Percentiles rank a stretch among this genome's conserved stretches.
Conservation (phyloP, 352 stramenopile genomes). For the Pythium scleroteichum region DNA sequence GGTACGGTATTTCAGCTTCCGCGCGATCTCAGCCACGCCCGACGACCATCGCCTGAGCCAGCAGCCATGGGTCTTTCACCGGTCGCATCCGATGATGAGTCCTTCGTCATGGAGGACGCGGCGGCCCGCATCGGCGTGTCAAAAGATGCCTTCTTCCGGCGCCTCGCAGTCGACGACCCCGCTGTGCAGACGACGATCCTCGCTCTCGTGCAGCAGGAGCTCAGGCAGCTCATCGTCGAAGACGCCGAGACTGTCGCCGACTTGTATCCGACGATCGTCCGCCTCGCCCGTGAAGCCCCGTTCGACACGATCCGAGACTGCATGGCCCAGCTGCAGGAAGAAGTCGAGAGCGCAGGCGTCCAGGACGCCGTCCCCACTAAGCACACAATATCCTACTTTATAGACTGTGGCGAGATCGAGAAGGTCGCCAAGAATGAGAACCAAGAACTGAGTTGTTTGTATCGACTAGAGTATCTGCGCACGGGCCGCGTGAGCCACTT, state of each 20-base stretch:
- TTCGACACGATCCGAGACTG: slow-evolving; percentile 65
- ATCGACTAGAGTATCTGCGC: slow-evolving; percentile 58
- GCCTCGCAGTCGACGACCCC: slow-evolving; percentile 64
- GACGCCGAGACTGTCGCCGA: slow-evolving; percentile 43
- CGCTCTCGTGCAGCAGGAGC: slow-evolving; percentile 47
- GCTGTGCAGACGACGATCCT: slow-evolving; percentile 67
- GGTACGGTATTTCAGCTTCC: too few relatives aligned
- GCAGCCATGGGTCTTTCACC: slow-evolving; percentile 4
- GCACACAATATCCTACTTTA: slow-evolving; percentile 59
- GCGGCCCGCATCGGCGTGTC: slow-evolving; percentile 59
- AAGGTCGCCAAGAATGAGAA: slow-evolving; percentile 39
- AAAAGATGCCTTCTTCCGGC: slow-evolving; percentile 81
- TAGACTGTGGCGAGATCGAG: slow-evolving; percentile 41
- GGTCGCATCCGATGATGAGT: slow-evolving; percentile 2
- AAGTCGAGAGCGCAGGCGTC: slow-evolving; percentile 35
- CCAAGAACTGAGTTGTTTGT: slow-evolving; percentile 52
- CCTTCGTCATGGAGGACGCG: slow-evolving; percentile 10
- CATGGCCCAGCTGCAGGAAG: slow-evolving; percentile 44
- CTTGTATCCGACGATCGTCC: slow-evolving; percentile 71
- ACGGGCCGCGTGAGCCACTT: slow-evolving; percentile 78
- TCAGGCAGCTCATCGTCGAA: slow-evolving; percentile 52
- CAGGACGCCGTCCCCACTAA: neutral
- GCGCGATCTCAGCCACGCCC: neutral
- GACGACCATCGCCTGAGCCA: neutral
- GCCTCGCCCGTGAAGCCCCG: slow-evolving; percentile 64